Base-by-base conservation (phyloP, 768 basidiomycete species). In the Leccinum ochraceum region DNA sequence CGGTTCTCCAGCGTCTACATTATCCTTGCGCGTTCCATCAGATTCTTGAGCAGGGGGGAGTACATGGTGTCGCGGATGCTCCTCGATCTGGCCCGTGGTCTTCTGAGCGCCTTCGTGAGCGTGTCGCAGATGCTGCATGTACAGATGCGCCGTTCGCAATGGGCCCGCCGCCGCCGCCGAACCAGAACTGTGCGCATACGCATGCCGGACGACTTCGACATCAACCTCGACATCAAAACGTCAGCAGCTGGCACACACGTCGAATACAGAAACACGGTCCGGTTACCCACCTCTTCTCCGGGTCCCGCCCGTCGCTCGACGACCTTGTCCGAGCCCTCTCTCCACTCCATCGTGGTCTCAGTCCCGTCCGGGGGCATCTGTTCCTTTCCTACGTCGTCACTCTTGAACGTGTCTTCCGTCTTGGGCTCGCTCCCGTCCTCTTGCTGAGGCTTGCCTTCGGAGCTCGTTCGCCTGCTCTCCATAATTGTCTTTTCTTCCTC, bases 271-370 rank as follows among this genome's bases (percentile, higher is more conserved):
- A 42, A 42, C 39, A 1, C 39, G 39, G 9, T n/a, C 39, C 9
- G 9, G 39, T n/a, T 22, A 53, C 83, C n/a, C 58, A 91, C 90
- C 77, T 91, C 90, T 59, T 85, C 84, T 24, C 86, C 87, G 4
- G 83, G 82, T 2, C 82, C 82, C 5, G 65, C 68, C 10, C 81
- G 80, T 39, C 81, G 76, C 68, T 94, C 92, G 32, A 92, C 77
- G 50, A 94, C 71, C 34, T 78, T 78, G 69, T 88, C 82, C 32
- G 82, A 78, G 3, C 90, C 90, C 68, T 94, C 90, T 68, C 80
- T 79, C 86, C 89, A 94, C 67, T 90, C 87, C 26, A 78, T 62
- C 17, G 44, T 44, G 4, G 37, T 60, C 51, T 75, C 80, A 2
- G 63, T 71, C 17, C 83, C 81, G 61, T 86, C 82, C 2, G 83